Base-by-base conservation (phyloP, 768 basidiomycete genomes). In the Mycena galopus region DNA sequence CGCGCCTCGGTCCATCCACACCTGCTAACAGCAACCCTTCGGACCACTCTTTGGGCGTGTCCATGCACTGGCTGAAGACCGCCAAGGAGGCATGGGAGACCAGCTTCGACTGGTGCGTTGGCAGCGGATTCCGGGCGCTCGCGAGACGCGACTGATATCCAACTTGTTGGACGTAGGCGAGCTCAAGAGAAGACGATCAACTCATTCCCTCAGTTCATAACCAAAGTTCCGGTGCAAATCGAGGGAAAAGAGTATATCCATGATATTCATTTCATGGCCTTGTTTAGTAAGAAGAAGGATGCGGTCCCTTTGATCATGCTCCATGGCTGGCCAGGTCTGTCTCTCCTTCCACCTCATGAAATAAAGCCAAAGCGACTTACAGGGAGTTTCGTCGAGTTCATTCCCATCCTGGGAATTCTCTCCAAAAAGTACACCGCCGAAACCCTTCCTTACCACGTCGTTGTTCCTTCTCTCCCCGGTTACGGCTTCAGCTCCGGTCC, bases 1-100 rank as follows among this genome's bases (percentile, higher is more conserved):
- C 62, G 51, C 62, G 62, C 62, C 62, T 63, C 62, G 62, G 62
- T 63, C 62, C 62, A 63, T 63, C 62, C 62, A 63, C 62, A 51
- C 62, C 62, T n/a, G 33, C 44, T 32, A 63, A 63, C 62, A 35
- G 47, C 44, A 63, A 63, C 62, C 62, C 62, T 63, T 63, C 62
- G 44, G 62, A 63, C 47, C 62, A 63, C 32, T 50, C 62, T 63
- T 63, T 51, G 51, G 62, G 62, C 47, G 47, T 63, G 62, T 63
- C 62, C 50, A 50, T 50, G 47, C 30, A 63, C 44, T 63, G 62
- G 62, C 35, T 63, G 62, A 63, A 51, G 62, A 51, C 62, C 30
- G 62, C 62, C 11, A 63, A 63, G 62, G 44, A 51, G 51, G 47
- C 62, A 63, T 63, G 62, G 62, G 62, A 63, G 62, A 63, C 62